Evolutionary conservation across 257 asterid species (phyloP), one percentile per base, ranked within the genome.

Genomic region (Verbascum thapsus): DNA sequence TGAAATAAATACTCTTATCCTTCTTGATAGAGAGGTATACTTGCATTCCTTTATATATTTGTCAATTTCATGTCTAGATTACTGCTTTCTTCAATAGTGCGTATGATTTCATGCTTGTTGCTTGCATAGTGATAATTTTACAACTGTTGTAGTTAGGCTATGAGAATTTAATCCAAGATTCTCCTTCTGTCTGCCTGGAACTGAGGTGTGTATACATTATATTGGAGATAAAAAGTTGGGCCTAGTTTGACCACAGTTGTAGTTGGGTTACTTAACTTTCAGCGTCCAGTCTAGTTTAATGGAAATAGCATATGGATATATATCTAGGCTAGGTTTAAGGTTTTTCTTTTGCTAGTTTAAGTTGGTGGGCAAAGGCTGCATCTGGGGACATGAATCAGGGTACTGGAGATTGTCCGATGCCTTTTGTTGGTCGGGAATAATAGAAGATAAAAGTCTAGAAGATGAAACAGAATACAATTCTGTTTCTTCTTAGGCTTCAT

Each of bases 1-100:
- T 44, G 97, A 90, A 75, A 87, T 94, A 69, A 80, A 82, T 66
- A 94, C 99, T 53, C 83, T 94, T 65, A 81, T 94, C 66, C 94
- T 94, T 74, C 80, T 94, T 20, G 99, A 94, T 68, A 78, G 99
- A 82, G 99, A 90, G 96, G 97, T 90, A 82, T 3, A 19, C 49
- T 44, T 57, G 22, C 61, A 30, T 52, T 41, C 47, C 45, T 52
- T 11, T 55, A 16, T 38, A 53, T 45, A 18, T 69, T 30, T 59
- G 37, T 44, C n/a, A 49, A 26, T 61, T 65, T 44, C 43, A 18
- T 43, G 40, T 26, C 32, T 26, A 26, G 5, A 26, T 26, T 26
- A 60, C 11, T 61, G 50, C 55, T 39, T 8, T 35, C 57, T 49
- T 13, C 11, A 23, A 22, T 8, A 49, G 30, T 11, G 54, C 30